Evolutionary conservation across 202 grass and related monocot genomes (phyloP).

Genomic region (Musa balbisiana): DNA sequence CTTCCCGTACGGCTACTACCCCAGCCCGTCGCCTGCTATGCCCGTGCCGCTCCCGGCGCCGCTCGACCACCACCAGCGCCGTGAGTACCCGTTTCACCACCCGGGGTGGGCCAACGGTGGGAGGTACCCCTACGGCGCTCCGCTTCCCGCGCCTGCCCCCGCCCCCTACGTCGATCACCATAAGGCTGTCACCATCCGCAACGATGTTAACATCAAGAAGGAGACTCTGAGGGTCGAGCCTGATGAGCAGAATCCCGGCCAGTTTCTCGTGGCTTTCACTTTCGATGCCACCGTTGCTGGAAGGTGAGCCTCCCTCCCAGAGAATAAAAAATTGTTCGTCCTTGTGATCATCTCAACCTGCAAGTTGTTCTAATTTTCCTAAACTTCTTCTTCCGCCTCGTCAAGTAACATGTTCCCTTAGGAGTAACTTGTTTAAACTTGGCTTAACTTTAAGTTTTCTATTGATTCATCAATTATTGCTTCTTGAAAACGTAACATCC

Average conservation of each 20-base stretch:
- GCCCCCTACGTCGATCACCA: constrained; percentile 89
- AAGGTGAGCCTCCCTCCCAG: constrained; percentile 33
- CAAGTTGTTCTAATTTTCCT: not conserved
- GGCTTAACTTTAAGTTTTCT: not conserved
- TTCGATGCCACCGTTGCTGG: constrained; percentile 76
- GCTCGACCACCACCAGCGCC: constrained; percentile 25
- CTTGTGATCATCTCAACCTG: too few species aligned
- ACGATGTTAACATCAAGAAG: constrained; percentile 93
- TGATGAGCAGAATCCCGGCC: constrained; percentile 47
- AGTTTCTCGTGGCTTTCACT: constrained; percentile 72
- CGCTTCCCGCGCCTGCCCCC: constrained; percentile 43
- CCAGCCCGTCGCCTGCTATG: constrained; percentile 22
- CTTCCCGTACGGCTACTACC: constrained; percentile 20
- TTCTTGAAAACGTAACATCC: not conserved
- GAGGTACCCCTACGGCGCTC: constrained; percentile 41
- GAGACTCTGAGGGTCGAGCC: constrained; percentile 75
- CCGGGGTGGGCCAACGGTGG: constrained; percentile 35
- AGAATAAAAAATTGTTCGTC: not conserved
- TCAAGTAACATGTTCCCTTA: not conserved
- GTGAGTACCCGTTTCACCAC: constrained; percentile 19
- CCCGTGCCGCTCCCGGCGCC: constrained; percentile 26
- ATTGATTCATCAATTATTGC: not conserved
- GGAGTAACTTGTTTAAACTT: not conserved
- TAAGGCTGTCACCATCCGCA: constrained; percentile 90
- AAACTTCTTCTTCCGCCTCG: not conserved